A percentile compares a stretch with the other conserved stretches of the same genome.
phyloP scores from a whole-genome alignment of 2,329 filamentous ascomycete genomes.

The Parascedosporium putredinis region DNA sequence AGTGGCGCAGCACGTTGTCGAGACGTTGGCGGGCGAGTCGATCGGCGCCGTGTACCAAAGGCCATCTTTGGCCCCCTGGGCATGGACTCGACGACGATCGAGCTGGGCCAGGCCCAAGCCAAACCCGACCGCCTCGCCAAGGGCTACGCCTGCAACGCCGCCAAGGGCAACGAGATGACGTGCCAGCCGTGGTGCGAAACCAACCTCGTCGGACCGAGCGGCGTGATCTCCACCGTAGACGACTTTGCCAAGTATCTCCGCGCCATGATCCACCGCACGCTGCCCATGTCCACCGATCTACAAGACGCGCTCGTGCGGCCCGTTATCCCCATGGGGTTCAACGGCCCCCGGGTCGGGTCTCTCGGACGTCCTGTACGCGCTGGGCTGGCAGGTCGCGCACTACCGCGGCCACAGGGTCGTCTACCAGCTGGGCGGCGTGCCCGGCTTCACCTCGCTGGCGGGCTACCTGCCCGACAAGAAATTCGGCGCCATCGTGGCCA shows the following conservation, averaged over 20 bases:
- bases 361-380: constrained; percentile 16
- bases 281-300: constrained; percentile 14
- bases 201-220: constrained; percentile 25
- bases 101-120: constrained; percentile 16
- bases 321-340: constrained; percentile 13
- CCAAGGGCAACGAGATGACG: constrained; percentile 12
- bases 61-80: constrained; percentile 33
- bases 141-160: constrained; percentile 29
- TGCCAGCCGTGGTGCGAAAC: constrained; percentile 21
- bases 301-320: constrained; percentile 19
- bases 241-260: constrained; percentile 25
- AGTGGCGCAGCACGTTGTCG: constrained; percentile 33
- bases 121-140: constrained; percentile 24
- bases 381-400: constrained; percentile 20
- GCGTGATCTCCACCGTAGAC: constrained; percentile 25
- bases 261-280: constrained; percentile 16
- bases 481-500: constrained; percentile 22
- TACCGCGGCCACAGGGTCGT: constrained; percentile 19
- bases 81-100: constrained; percentile 33
- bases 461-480: constrained; percentile 23
- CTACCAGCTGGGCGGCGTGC: constrained; percentile 20
- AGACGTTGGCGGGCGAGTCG: constrained; percentile 25
- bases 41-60: constrained; percentile 30
- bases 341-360: constrained; percentile 11
- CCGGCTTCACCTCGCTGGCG: constrained; percentile 18